These are phyloP conservation scores for Kalaharituber pfeilii DNA, from an alignment of 2,329 filamentous ascomycete genomes.

Conservation along the genomic window DNA sequence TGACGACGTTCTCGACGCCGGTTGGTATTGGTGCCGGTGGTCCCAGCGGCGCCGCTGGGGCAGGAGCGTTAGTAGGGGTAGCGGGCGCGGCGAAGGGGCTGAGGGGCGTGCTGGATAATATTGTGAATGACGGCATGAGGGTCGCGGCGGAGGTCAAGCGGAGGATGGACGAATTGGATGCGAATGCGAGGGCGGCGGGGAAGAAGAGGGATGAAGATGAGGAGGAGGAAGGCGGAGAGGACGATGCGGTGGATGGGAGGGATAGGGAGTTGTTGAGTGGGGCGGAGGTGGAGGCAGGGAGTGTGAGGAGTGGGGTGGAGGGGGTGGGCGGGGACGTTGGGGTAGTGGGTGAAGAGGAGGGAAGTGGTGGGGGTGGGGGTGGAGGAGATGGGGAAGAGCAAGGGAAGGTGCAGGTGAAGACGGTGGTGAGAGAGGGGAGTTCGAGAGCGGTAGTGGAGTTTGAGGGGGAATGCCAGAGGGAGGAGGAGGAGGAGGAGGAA, in stretches of 20 bases:
- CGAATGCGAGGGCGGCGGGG: conserved; percentile 64
- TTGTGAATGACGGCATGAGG: conserved; percentile 92
- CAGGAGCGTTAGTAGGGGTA: conserved; percentile 29
- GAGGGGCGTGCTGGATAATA: conserved; percentile 85
- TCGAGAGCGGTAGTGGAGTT: neutral
- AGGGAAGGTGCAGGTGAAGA: conserved; percentile 25
- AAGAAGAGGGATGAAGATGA: conserved; percentile 44
- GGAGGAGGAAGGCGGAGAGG: conserved; percentile 53
- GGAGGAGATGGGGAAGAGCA: conserved; percentile 16
- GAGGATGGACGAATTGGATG: conserved; percentile 82
- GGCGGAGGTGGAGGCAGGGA: conserved; percentile 47
- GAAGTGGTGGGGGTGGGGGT: conserved; percentile 24
- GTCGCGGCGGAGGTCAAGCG: conserved; percentile 83
- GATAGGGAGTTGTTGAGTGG: conserved; percentile 58
- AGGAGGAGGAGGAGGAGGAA: too few species aligned
- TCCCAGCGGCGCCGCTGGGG: conserved; percentile 39
- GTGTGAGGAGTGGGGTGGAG: neutral
- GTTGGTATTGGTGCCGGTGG: conserved; percentile 24
- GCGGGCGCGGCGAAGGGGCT: conserved; percentile 50
- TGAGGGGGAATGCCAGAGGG: neutral
- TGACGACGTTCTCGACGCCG: neutral
- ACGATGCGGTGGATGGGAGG: conserved; percentile 35
- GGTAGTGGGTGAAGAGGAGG: conserved; percentile 16
- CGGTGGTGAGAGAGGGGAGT: conserved; percentile 20
- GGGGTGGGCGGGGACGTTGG: conserved; percentile 14